Evolutionary conservation across 306 rosid genomes (phyloP).

Genomic region (Casuarina equisetifolia): DNA sequence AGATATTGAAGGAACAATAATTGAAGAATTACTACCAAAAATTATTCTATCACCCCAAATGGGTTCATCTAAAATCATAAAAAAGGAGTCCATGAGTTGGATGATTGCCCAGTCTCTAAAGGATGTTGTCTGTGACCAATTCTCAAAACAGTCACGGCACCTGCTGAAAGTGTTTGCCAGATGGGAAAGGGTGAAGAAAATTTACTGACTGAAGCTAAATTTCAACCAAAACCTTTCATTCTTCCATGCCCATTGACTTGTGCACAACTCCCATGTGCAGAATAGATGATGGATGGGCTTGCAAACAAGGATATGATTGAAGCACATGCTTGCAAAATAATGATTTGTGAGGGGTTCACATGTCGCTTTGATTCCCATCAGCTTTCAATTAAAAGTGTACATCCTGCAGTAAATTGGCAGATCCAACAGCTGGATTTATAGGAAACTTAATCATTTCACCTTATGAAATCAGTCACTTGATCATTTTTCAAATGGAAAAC

Average conservation of each 20-base stretch:
- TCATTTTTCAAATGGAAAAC: too few species aligned
- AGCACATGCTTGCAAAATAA: conserved; percentile 8
- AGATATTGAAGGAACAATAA: too few species aligned
- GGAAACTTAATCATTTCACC: background rate
- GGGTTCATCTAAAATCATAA: too few species aligned
- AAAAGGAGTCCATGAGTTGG: too few species aligned
- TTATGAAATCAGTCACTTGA: too few species aligned
- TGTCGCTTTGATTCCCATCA: conserved; percentile 30
- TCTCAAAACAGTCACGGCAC: too few species aligned
- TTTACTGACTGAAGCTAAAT: background rate
- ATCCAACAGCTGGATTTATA: background rate
- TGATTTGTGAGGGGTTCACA: conserved; percentile 9
- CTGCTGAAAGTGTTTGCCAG: too few species aligned
- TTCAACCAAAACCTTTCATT: too few species aligned
- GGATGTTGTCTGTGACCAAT: too few species aligned
- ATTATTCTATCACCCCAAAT: too few species aligned
- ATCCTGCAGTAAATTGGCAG: background rate
- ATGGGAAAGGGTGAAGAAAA: background rate
- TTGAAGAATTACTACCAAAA: too few species aligned
- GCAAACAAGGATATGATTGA: conserved; percentile 9
- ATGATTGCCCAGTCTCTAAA: too few species aligned
- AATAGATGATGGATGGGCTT: conserved; percentile 11
- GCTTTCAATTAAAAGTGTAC: conserved; percentile 8
- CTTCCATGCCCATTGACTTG: background rate
- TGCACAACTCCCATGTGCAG: background rate